Percentiles rank a stretch among this genome's conserved stretches.
Evolutionary conservation across 371 early-diverging fungal species (phyloP).

Genomic region (Syncephalastrum monosporum): DNA sequence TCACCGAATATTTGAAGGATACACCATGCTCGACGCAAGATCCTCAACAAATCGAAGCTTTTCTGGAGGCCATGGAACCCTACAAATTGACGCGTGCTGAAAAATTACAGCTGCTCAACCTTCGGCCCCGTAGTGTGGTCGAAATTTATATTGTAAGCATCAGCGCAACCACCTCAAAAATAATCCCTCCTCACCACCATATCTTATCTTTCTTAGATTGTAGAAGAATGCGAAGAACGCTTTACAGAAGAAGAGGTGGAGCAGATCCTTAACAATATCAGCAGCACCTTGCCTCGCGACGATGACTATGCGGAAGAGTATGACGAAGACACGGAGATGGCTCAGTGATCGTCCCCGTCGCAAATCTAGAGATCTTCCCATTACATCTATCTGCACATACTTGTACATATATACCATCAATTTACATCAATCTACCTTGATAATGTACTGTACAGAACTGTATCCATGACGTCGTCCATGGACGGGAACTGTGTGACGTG

Average conservation of each 20-base stretch:
- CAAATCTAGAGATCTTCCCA: too few species aligned
- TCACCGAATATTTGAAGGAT: constrained; percentile 46
- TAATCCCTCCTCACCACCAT: too few species aligned
- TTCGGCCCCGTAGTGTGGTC: constrained; percentile 56
- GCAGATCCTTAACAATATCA: constrained; percentile 35
- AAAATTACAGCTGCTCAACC: constrained; percentile 60
- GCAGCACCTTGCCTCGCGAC: constrained; percentile 39
- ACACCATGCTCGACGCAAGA: constrained; percentile 55
- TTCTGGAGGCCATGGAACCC: constrained; percentile 32
- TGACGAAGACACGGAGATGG: constrained; percentile 16
- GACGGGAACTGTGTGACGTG: too few species aligned
- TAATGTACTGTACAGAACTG: too few species aligned
- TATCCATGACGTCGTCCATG: too few species aligned
- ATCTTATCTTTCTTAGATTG: constrained; percentile 44
- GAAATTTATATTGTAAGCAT: constrained; percentile 40
- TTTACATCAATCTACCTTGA: neutral
- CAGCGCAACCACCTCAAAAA: too few species aligned
- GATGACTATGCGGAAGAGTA: constrained; percentile 46
- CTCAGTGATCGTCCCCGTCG: neutral
- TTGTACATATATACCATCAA: neutral
- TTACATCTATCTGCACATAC: neutral
- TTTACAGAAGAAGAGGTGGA: constrained; percentile 51
- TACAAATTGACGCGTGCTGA: constrained; percentile 60
- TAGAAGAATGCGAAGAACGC: constrained; percentile 68
- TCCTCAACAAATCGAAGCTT: constrained; percentile 36